These are phyloP conservation scores for Botrytis elliptica DNA, from an alignment of 2,329 filamentous ascomycete genomes.

Conservation along the genomic window DNA sequence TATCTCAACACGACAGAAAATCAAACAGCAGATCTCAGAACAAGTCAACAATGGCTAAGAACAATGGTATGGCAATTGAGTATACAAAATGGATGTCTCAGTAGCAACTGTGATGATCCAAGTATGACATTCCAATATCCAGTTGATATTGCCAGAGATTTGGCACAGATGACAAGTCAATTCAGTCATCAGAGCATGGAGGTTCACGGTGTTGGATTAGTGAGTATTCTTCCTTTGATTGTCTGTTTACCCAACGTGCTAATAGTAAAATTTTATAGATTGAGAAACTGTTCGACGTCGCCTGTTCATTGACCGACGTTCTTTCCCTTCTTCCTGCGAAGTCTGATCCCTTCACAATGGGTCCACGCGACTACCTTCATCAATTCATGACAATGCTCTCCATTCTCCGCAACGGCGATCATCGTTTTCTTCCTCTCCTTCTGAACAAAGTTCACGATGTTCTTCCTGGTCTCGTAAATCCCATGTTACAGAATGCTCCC, in stretches of 20 bases:
- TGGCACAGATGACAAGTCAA: conserved; percentile 65
- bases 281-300: conserved; percentile 77
- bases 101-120: conserved; percentile 49
- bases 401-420: conserved; percentile 70
- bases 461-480: conserved; percentile 60
- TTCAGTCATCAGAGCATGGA: conserved; percentile 74
- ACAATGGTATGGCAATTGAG: conserved; percentile 62
- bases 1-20: conserved; percentile 53
- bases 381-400: conserved; percentile 67
- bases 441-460: conserved; percentile 73
- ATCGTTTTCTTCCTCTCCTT: conserved; percentile 74
- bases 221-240: conserved; percentile 44
- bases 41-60: conserved; percentile 65
- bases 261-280: conserved; percentile 45
- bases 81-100: conserved; percentile 53
- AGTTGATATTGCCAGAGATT: conserved; percentile 59
- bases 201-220: conserved; percentile 70
- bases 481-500: conserved; percentile 58
- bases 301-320: conserved; percentile 70
- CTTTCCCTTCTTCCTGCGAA: conserved; percentile 63
- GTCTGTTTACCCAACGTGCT: conserved; percentile 21
- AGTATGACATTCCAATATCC: conserved; percentile 63
- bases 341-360: conserved; percentile 60
- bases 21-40: conserved; percentile 54
- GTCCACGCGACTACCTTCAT: conserved; percentile 72